A percentile compares a stretch with the other conserved stretches of the same genome.
Conservation (phyloP, 495 filamentous ascomycete species). For the Aspergillus baeticus region DNA sequence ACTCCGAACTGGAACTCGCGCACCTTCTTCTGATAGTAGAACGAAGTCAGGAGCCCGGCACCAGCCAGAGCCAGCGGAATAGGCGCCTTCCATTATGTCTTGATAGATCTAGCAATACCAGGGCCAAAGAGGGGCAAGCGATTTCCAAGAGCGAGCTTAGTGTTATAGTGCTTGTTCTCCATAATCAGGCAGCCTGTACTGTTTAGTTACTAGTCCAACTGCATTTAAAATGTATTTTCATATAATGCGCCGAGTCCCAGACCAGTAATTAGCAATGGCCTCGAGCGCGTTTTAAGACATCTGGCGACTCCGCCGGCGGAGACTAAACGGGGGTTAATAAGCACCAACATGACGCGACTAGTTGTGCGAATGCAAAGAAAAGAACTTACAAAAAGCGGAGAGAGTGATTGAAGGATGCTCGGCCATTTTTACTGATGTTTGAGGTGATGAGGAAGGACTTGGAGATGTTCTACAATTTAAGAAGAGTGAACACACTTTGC, state of each 20-base stretch:
- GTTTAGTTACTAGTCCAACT: not conserved
- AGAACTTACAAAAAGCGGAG: constrained; percentile 19
- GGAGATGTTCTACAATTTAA: too few species aligned
- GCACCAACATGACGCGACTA: not conserved
- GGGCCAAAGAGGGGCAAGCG: constrained; percentile 17
- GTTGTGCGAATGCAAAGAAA: too few species aligned
- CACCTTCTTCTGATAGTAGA: constrained; percentile 22
- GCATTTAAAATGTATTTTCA: not conserved
- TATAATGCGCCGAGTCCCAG: constrained; percentile 17
- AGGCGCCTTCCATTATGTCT: constrained; percentile 13
- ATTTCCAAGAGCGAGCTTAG: constrained; percentile 20
- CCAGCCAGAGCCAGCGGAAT: constrained; percentile 16
- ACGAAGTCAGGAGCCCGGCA: constrained; percentile 17
- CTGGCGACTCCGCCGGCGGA: constrained; percentile 15
- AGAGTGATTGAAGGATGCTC: constrained; percentile 22
- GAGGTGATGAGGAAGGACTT: not conserved
- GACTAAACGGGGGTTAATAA: not conserved
- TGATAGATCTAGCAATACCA: constrained; percentile 16
- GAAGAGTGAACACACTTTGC: too few species aligned
- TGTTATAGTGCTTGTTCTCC: constrained; percentile 22
- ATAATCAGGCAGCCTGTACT: constrained; percentile 18
- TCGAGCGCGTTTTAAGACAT: constrained; percentile 15
- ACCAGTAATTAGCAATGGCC: constrained; percentile 16
- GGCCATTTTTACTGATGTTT: constrained; percentile 39
- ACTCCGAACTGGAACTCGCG: constrained; percentile 20